A percentile compares a stretch with the other conserved stretches of the same genome.
Evolutionary conservation across 2,329 filamentous ascomycete species (phyloP).

Genomic region (Hymenoscyphus occultus): DNA sequence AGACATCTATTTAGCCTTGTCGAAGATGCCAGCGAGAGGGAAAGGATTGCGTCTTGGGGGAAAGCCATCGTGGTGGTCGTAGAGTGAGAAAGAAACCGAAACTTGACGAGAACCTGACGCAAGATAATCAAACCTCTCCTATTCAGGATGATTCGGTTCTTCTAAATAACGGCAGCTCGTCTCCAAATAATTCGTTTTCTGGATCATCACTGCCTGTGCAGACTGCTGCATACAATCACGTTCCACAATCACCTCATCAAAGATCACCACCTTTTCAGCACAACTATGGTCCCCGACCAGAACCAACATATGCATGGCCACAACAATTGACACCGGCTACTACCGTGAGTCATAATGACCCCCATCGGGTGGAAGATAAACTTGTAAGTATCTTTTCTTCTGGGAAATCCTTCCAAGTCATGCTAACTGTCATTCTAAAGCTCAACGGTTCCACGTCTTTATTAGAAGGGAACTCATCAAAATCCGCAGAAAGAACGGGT

Average conservation of each 20-base stretch:
- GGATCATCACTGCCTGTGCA: not conserved
- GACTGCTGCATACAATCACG: not conserved
- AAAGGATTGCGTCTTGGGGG: constrained; percentile 35
- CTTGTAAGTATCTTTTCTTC: constrained; percentile 18
- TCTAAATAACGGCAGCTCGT: constrained; percentile 10
- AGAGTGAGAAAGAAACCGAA: constrained; percentile 35
- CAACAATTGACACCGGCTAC: constrained; percentile 21
- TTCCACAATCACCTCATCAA: constrained; percentile 10
- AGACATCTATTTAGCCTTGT: constrained; percentile 28
- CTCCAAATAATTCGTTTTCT: constrained; percentile 11
- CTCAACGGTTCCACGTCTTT: constrained; percentile 21
- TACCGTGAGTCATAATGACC: constrained; percentile 21
- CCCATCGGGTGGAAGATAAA: constrained; percentile 26
- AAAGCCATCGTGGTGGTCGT: constrained; percentile 35
- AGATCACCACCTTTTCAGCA: constrained; percentile 22
- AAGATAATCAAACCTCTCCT: constrained; percentile 7
- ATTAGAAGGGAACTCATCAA: constrained; percentile 21
- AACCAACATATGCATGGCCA: constrained; percentile 23
- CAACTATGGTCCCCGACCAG: constrained; percentile 22
- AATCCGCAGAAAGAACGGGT: constrained; percentile 16
- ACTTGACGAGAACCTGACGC: constrained; percentile 20
- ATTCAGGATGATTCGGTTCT: constrained; percentile 11
- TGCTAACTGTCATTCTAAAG: constrained; percentile 8
- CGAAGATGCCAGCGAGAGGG: constrained; percentile 35
- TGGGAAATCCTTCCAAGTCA: not conserved